phyloP scores from a whole-genome alignment of 805 yeast species.

The Kluyveromyces nonfermentans region DNA sequence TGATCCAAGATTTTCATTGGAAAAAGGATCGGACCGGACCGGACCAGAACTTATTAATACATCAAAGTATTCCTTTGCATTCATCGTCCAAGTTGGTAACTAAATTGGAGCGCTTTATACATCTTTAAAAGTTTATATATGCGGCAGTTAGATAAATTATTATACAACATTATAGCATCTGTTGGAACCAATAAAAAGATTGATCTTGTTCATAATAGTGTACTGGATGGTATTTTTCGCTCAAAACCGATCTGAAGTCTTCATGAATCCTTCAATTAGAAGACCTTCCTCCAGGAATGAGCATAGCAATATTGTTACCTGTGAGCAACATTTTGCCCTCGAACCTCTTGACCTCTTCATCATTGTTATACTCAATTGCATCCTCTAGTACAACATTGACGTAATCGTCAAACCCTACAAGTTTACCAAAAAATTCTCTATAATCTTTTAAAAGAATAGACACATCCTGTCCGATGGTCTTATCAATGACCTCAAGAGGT shows the following conservation, averaged over 20 bases:
- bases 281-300: conserved; percentile 43
- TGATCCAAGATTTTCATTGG: conserved; percentile 10
- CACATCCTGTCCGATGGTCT: conserved; percentile 70
- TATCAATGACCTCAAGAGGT: conserved; percentile 83
- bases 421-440: conserved; percentile 79
- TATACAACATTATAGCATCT: background rate
- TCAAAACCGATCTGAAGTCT: background rate
- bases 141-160: background rate
- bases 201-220: no score
- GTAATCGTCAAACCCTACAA: conserved; percentile 90
- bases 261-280: background rate
- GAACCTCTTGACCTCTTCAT: conserved; percentile 35
- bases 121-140: no score
- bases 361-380: conserved; percentile 34
- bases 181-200: no score
- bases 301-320: conserved; percentile 66
- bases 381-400: conserved; percentile 85
- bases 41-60: no score
- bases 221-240: background rate
- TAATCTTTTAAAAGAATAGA: conserved; percentile 59
- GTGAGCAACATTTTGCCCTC: conserved; percentile 56
- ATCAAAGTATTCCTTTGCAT: no score
- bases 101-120: background rate
- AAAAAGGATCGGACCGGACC: no score
- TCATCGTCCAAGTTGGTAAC: no score